A percentile compares a stretch with the other conserved stretches of the same genome.
phyloP scores from a whole-genome alignment of 2,329 filamentous ascomycete species.

The Epichloe sibirici region DNA sequence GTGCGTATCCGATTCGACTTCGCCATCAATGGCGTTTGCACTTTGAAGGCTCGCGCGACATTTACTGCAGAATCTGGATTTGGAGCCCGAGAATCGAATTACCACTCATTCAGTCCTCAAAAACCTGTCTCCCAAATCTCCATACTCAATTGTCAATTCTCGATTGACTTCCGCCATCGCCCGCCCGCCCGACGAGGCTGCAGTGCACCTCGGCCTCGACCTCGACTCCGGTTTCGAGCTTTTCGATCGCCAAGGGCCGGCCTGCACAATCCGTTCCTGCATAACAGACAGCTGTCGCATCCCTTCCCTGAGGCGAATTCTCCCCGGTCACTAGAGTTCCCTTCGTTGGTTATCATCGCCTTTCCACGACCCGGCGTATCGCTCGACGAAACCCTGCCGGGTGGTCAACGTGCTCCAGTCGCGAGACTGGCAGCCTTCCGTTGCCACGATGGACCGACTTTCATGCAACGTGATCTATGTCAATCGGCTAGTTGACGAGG shows the following conservation, averaged over 20 bases:
- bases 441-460: slow-evolving; percentile 44
- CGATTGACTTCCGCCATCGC: background rate
- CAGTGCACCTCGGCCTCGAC: background rate
- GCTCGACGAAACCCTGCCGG: slow-evolving; percentile 13
- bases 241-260: background rate
- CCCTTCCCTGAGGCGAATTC: background rate
- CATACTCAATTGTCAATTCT: background rate
- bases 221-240: background rate
- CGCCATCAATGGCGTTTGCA: background rate
- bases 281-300: background rate
- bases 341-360: background rate
- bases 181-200: background rate
- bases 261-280: background rate
- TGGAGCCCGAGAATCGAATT: background rate
- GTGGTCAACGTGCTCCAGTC: slow-evolving; percentile 47
- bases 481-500: slow-evolving; percentile 38
- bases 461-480: slow-evolving; percentile 49
- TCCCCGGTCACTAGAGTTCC: too few relatives aligned
- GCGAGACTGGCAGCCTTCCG: slow-evolving; percentile 46
- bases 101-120: background rate
- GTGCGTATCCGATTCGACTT: background rate
- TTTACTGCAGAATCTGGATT: background rate
- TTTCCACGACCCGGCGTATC: slow-evolving; percentile 2
- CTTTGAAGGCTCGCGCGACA: background rate
- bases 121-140: background rate